These are phyloP conservation scores for Colletotrichum euphorbiae DNA, from an alignment of 2,329 filamentous ascomycete species.

Conservation along the genomic window DNA sequence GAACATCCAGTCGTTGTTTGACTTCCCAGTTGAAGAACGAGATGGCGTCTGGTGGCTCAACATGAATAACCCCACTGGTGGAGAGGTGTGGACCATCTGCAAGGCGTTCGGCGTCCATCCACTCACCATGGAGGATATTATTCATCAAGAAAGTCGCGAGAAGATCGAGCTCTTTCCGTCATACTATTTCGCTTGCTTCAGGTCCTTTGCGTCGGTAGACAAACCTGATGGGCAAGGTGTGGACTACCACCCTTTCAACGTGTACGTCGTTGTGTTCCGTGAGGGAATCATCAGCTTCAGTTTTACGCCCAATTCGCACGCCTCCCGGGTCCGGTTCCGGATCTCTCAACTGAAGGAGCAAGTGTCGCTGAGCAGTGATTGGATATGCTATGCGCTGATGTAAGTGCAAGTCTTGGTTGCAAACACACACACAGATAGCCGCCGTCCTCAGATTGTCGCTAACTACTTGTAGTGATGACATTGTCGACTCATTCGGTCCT, in stretches of 20 bases:
- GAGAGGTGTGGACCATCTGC: slow-evolving; percentile 88
- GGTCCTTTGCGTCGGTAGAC: slow-evolving; percentile 85
- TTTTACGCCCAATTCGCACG: slow-evolving; percentile 88
- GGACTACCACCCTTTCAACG: slow-evolving; percentile 94
- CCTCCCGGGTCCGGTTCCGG: slow-evolving; percentile 87
- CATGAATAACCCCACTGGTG: slow-evolving; percentile 88
- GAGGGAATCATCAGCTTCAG: slow-evolving; percentile 96
- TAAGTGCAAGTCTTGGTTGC: slow-evolving; percentile 57
- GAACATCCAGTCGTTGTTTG: slow-evolving; percentile 87
- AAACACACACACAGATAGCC: background rate
- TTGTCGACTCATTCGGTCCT: slow-evolving; percentile 94
- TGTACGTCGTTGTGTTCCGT: slow-evolving; percentile 96
- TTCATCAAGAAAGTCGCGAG: slow-evolving; percentile 93
- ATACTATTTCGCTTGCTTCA: slow-evolving; percentile 98
- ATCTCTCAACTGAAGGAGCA: slow-evolving; percentile 96
- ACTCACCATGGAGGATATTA: slow-evolving; percentile 95
- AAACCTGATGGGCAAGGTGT: slow-evolving; percentile 75
- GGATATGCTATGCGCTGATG: slow-evolving; percentile 99
- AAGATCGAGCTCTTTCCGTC: slow-evolving; percentile 98
- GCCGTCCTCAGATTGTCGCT: no score
- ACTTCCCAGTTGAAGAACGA: slow-evolving; percentile 68
- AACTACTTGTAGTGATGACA: slow-evolving; percentile 77
- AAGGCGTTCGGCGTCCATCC: slow-evolving; percentile 97
- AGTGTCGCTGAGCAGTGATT: slow-evolving; percentile 92
- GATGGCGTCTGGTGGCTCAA: slow-evolving; percentile 98